Conservation (phyloP, 75 land plant genomes). For the Picea sitchensis region DNA sequence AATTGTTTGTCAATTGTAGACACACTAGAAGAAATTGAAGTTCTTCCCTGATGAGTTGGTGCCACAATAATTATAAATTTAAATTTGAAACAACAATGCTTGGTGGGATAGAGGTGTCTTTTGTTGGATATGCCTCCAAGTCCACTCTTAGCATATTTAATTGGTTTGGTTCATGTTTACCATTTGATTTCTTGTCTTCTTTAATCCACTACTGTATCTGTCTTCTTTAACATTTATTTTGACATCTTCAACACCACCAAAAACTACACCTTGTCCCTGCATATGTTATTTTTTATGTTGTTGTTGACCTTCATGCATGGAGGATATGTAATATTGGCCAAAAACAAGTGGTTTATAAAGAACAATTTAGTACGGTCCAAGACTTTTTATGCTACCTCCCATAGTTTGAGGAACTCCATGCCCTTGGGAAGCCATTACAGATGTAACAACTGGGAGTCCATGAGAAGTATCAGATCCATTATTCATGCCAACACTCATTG, state of each 20-base stretch:
- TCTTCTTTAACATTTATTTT: conserved; percentile 2
- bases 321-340: conserved; percentile 9
- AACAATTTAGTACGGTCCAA: conserved; percentile 1
- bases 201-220: conserved; percentile 5
- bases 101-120: not conserved
- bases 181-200: conserved; percentile 16
- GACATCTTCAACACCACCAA: conserved; percentile 11
- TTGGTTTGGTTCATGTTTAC: conserved; percentile 5
- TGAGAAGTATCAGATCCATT: not conserved
- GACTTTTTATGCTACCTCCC: conserved; percentile 10
- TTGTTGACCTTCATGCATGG: conserved; percentile 2
- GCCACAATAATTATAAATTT: conserved; percentile 15
- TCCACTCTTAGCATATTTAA: conserved; percentile 16
- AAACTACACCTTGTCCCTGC: conserved; percentile 13
- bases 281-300: conserved; percentile 22
- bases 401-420: conserved; percentile 27
- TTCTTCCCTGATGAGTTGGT: no score
- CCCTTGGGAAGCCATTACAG: conserved; percentile 41
- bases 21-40: no score
- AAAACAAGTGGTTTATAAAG: conserved; percentile 2
- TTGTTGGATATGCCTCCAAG: conserved; percentile 9
- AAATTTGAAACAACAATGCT: conserved; percentile 10
- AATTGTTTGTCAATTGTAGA: no score
- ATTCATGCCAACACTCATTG: not conserved
- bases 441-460: conserved; percentile 17